Evolutionary conservation across 106 monocot genomes (phyloP), one percentile per base, ranked within the genome.

Genomic region (Phalaenopsis aphrodite): DNA sequence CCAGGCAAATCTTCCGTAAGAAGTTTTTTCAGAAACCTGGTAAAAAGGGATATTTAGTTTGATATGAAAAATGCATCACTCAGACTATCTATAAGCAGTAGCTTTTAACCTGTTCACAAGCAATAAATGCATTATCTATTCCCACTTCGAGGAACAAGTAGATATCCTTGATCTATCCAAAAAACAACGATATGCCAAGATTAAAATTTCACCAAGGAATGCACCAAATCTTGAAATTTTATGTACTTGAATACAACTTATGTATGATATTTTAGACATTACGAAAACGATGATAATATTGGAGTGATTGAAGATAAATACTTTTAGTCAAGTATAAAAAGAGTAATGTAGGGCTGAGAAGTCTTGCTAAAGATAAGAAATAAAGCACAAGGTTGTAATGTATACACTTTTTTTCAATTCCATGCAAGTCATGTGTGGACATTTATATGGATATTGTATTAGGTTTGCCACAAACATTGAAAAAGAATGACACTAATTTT

Each of bases 1-100:
- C 84, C 85, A 48, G 92, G 92, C 52, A 92, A 69, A 85, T 92
- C 92, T 86, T 87, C 89, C 17, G 92, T 92, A 55, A 92, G 84
- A 77, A 92, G 89, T 76, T 92, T 89, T 21, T 78, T 92, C 66
- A 92, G 79, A 69, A 89, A 92, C 87, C 92, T 92, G 80, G 65
- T 37, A 42, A 72, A 69, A 69, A 36, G 39, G 55, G 37, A n/a
- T 3, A 58, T 68, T 77, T 56, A 58, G n/a, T 58, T 21, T 72
- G 45, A 5, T 24, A 48, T n/a, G 42, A 36, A 69, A 69, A 39
- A 38, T 4, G 39, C 69, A 69, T 69, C 14, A 69, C 39, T 69
- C 39, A 69, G 12, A 69, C 39, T 39, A 14, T 2, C 3, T 39
- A 69, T 12, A 69, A 69, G 39, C 69, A 69, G 21, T 24, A 12